These are phyloP conservation scores for Gossypium thurberi DNA, from an alignment of 345 rosid genomes.

Conservation along the genomic window DNA sequence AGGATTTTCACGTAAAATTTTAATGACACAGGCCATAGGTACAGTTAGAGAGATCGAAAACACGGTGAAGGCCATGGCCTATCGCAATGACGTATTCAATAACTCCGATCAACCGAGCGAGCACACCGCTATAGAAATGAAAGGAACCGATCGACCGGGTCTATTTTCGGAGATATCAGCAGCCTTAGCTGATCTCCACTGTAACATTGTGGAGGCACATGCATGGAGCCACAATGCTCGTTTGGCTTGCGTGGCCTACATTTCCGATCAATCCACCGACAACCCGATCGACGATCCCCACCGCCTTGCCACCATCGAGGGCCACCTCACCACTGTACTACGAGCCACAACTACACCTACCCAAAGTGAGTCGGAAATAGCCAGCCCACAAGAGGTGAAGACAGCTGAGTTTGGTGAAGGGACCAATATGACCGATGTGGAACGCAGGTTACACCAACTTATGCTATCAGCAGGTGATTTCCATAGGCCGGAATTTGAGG, in stretches of 20 bases:
- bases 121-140: conserved; percentile 64
- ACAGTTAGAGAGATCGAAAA: conserved; percentile 40
- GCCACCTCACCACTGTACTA: conserved; percentile 51
- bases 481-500: conserved; percentile 33
- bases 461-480: conserved; percentile 68
- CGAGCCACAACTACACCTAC: conserved; percentile 27
- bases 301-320: conserved; percentile 59
- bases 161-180: conserved; percentile 78
- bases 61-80: conserved; percentile 15
- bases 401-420: conserved; percentile 31
- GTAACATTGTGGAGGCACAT: conserved; percentile 64
- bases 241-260: conserved; percentile 56
- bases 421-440: conserved; percentile 39
- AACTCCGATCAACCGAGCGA: conserved; percentile 23
- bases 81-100: conserved; percentile 16
- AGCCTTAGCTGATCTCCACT: conserved; percentile 46
- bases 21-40: conserved; percentile 42
- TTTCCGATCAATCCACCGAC: conserved; percentile 45
- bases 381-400: conserved; percentile 34
- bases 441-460: conserved; percentile 65
- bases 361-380: conserved; percentile 20
- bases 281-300: conserved; percentile 49
- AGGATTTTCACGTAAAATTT: background rate
- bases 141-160: conserved; percentile 62
- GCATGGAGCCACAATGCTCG: conserved; percentile 80